A percentile compares a stretch with the other conserved stretches of the same genome.
Conservation (phyloP, 1,139 yeast genomes). For the Candida sanyaensis region DNA sequence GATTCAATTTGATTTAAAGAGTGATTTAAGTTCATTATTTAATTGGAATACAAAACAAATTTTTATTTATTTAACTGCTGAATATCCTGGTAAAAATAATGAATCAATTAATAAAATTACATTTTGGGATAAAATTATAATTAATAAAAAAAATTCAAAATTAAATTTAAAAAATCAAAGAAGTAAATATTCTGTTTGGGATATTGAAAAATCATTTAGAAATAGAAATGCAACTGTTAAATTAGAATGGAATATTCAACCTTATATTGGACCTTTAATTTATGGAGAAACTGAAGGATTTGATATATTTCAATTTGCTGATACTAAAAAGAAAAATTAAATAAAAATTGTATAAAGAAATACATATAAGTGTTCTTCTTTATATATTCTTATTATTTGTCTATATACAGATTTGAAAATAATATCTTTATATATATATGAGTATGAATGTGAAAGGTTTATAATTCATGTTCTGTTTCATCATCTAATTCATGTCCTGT, state of each 20-base stretch:
- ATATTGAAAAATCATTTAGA: slow-evolving; percentile 66
- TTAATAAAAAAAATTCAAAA: slow-evolving; percentile 56
- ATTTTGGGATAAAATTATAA: slow-evolving; percentile 87
- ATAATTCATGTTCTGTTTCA: too few relatives aligned
- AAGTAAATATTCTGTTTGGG: slow-evolving; percentile 88
- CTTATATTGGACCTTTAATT: slow-evolving; percentile 77
- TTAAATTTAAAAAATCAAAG: slow-evolving; percentile 53
- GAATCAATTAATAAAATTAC: slow-evolving; percentile 67
- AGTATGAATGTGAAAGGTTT: too few relatives aligned
- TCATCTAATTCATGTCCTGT: too few relatives aligned
- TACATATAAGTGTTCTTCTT: not conserved
- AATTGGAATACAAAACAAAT: slow-evolving; percentile 98
- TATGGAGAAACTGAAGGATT: slow-evolving; percentile 58
- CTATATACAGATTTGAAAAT: too few relatives aligned
- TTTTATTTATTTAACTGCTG: slow-evolving; percentile 86
- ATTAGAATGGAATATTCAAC: slow-evolving; percentile 92
- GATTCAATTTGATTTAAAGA: slow-evolving; percentile 69
- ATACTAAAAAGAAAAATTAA: slow-evolving; percentile 17
- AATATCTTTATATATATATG: too few relatives aligned
- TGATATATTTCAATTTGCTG: slow-evolving; percentile 31
- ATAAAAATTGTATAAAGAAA: not conserved
- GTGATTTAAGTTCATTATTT: slow-evolving; percentile 69
- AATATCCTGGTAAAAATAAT: slow-evolving; percentile 65
- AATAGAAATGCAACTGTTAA: slow-evolving; percentile 69
- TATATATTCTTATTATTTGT: too few relatives aligned